Conservation (phyloP, 805 yeast species). For the Starmerella bacillaris region DNA sequence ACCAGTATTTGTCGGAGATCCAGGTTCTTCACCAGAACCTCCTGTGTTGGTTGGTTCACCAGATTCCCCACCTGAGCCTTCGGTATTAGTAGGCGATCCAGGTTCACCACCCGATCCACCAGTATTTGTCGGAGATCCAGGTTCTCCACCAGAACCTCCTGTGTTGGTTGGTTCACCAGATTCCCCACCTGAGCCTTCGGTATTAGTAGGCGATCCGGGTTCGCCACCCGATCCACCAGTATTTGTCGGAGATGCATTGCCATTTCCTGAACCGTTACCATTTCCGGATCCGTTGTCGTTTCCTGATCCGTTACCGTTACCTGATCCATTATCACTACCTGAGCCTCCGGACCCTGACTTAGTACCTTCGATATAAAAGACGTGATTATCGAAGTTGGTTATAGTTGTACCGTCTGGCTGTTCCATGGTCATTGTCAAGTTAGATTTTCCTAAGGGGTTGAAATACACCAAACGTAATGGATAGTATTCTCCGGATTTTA, state of each 20-base stretch:
- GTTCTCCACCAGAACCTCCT: too few relatives aligned
- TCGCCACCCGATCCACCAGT: background rate
- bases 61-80: background rate
- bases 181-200: background rate
- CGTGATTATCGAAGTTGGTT: background rate
- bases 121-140: background rate
- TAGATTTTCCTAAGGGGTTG: background rate
- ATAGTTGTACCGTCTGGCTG: background rate
- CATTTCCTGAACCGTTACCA: too few relatives aligned
- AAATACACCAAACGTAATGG: background rate
- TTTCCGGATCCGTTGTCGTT: too few relatives aligned
- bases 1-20: background rate
- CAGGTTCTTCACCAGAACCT: background rate
- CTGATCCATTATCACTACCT: too few relatives aligned
- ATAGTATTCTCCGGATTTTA: background rate
- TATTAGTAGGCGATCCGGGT: background rate
- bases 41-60: background rate
- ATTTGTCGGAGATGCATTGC: too few relatives aligned
- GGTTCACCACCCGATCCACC: background rate
- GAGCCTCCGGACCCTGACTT: too few relatives aligned
- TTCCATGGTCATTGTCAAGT: background rate
- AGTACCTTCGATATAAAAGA: background rate
- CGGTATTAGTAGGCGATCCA: too few relatives aligned
- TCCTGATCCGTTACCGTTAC: too few relatives aligned
- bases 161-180: background rate